phyloP scores from a whole-genome alignment of 495 filamentous ascomycete genomes.

The Tuber brumale region DNA sequence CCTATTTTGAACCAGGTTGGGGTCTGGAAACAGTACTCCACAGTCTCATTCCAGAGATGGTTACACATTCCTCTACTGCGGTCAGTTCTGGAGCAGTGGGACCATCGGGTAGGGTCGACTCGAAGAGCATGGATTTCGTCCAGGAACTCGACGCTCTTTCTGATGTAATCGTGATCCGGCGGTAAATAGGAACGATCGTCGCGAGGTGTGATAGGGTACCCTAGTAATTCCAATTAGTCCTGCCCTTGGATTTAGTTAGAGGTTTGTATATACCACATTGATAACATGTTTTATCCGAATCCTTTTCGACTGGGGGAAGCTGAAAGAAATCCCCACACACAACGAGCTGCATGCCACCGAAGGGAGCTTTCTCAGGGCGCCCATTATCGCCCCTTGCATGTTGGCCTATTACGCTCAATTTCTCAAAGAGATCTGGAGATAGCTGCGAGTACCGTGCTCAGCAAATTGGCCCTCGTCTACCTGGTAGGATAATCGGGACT shows the following conservation, averaged over 20 bases:
- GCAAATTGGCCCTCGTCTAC: background rate
- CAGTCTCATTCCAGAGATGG: conserved; percentile 37
- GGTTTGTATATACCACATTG: conserved; percentile 28
- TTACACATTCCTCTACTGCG: conserved; percentile 12
- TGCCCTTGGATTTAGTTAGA: background rate
- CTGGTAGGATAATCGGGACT: background rate
- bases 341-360: conserved; percentile 36
- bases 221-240: conserved; percentile 15
- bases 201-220: conserved; percentile 21
- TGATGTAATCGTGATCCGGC: background rate
- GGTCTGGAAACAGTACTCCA: conserved; percentile 40
- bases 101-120: conserved; percentile 20
- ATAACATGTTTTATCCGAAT: conserved; percentile 28
- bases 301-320: conserved; percentile 38
- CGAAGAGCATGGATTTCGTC: conserved; percentile 15
- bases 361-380: background rate
- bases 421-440: conserved; percentile 37
- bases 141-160: conserved; percentile 6
- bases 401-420: conserved; percentile 27
- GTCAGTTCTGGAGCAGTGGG: conserved; percentile 16
- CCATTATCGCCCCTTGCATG: background rate
- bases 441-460: conserved; percentile 22
- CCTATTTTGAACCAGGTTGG: conserved; percentile 26
- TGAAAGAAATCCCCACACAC: conserved; percentile 42
- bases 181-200: conserved; percentile 15